Evolutionary conservation across 2,329 filamentous ascomycete genomes (phyloP).

Genomic region (Colletotrichum euphorbiae): DNA sequence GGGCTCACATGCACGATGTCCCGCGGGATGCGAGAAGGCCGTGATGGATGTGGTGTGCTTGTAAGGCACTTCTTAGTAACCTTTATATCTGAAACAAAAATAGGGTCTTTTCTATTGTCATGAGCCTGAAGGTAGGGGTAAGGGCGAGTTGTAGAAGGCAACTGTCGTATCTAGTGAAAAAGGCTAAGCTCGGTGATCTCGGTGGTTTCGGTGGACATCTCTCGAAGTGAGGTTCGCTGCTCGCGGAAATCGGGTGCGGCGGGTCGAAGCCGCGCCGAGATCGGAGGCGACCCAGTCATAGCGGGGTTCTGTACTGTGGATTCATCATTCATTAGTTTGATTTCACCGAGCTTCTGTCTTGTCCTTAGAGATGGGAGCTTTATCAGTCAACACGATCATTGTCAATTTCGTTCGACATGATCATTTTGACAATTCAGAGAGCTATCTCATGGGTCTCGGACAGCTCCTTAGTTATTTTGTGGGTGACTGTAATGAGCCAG

Average conservation of each 20-base stretch:
- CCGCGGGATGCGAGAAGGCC: constrained; percentile 15
- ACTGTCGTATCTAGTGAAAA: too few species aligned
- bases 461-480: neutral
- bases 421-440: too few species aligned
- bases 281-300: constrained; percentile 28
- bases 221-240: constrained; percentile 2
- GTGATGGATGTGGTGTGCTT: neutral
- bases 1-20: constrained; percentile 11
- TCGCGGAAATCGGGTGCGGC: constrained; percentile 23
- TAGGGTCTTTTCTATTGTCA: too few species aligned
- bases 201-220: constrained; percentile 13
- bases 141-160: too few species aligned
- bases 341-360: constrained; percentile 9
- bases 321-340: constrained; percentile 5
- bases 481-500: neutral
- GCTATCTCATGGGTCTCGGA: neutral
- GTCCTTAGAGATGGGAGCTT: neutral
- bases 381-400: constrained; percentile 13
- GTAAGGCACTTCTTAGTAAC: too few species aligned
- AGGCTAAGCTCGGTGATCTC: constrained; percentile 13
- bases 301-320: constrained; percentile 7
- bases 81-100: too few species aligned
- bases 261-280: constrained; percentile 27
- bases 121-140: too few species aligned
- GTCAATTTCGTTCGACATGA: too few species aligned